Evolutionary conservation across 495 filamentous ascomycete species (phyloP).

Genomic region (Tuber brumale): DNA sequence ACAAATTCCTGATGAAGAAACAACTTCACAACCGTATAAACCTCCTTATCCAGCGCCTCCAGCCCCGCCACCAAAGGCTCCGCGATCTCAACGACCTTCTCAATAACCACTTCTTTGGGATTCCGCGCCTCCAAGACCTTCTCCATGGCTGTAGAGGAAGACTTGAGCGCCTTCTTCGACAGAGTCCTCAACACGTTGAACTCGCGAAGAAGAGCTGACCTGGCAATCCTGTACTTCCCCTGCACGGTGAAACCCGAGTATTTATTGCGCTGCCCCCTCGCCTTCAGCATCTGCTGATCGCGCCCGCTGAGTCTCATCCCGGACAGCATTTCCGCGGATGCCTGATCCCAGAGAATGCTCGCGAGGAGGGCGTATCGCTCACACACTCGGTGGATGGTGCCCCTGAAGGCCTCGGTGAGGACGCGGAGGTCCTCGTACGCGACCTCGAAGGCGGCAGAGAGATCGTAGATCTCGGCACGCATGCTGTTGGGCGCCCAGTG

Average conservation of each 20-base stretch:
- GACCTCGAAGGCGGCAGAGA: not conserved
- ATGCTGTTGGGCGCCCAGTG: not conserved
- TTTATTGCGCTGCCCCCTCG: not conserved
- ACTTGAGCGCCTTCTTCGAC: not conserved
- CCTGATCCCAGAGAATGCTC: not conserved
- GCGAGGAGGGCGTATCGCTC: not conserved
- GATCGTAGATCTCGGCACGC: not conserved
- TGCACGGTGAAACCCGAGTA: conserved; percentile 4
- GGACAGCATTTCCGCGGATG: not conserved
- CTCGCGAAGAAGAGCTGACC: not conserved
- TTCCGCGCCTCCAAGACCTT: not conserved
- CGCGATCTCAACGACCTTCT: not conserved
- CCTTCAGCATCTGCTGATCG: not conserved
- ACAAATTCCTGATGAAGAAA: not conserved
- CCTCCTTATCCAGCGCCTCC: conserved; percentile 3
- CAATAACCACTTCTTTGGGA: not conserved
- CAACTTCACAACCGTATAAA: not conserved
- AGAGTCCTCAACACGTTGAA: not conserved
- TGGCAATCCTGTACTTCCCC: not conserved
- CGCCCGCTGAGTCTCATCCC: not conserved
- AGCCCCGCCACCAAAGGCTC: not conserved
- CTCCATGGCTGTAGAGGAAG: not conserved
- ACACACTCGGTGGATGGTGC: not conserved
- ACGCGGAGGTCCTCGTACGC: not conserved
- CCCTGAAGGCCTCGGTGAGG: not conserved